phyloP scores from a whole-genome alignment of 1,284 basidiomycete species.

The Mixia osmundae region DNA sequence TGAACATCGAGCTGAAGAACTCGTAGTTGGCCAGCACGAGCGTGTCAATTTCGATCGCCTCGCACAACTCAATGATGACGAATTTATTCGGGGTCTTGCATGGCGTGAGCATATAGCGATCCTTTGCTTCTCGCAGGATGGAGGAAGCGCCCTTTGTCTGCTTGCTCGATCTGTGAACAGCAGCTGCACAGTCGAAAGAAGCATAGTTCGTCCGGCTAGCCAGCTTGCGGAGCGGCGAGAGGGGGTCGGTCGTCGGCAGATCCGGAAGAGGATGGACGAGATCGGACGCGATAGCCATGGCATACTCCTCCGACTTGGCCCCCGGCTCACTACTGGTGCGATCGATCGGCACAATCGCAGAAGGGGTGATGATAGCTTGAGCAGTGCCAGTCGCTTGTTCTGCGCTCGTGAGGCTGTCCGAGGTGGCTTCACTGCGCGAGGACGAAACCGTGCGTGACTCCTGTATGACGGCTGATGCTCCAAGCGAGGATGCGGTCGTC shows the following conservation, averaged over 20 bases:
- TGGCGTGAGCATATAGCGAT: conserved; percentile 91
- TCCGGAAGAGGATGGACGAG: neutral
- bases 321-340: no score
- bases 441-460: no score
- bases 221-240: conserved; percentile 15
- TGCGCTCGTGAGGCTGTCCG: no score
- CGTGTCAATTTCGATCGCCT: conserved; percentile 87
- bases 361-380: no score
- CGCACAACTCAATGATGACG: conserved; percentile 86
- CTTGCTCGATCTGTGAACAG: conserved; percentile 60
- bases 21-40: conserved; percentile 91
- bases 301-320: no score
- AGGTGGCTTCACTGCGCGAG: no score
- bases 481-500: no score
- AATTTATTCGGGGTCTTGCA: conserved; percentile 51
- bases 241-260: conserved; percentile 5
- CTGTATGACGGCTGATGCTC: no score
- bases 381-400: no score
- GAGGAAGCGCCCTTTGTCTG: conserved; percentile 60
- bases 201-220: conserved; percentile 79
- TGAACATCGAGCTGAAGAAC: conserved; percentile 93
- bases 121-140: conserved; percentile 71
- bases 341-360: no score
- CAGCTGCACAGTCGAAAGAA: conserved; percentile 71
- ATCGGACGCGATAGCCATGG: conserved; percentile 1